Conservation (phyloP, 768 basidiomycete species). For the Hypholoma sublateritium region DNA sequence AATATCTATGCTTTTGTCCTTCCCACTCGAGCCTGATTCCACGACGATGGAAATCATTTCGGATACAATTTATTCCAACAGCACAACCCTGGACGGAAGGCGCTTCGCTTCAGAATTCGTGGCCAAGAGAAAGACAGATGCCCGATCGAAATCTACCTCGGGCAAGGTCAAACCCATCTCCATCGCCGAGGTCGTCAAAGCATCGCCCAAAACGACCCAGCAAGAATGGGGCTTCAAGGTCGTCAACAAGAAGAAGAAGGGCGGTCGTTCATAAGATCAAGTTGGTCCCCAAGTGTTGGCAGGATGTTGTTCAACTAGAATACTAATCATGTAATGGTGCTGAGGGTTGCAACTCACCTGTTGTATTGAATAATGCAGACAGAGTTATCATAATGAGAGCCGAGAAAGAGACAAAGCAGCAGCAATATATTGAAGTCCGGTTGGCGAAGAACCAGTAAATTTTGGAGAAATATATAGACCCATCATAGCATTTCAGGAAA, state of each 20-base stretch:
- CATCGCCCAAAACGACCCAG: constrained; percentile 73
- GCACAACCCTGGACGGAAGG: constrained; percentile 91
- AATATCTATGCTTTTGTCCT: constrained; percentile 90
- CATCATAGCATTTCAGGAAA: constrained; percentile 5
- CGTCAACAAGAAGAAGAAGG: constrained; percentile 88
- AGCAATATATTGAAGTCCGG: background rate
- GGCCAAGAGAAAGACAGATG: constrained; percentile 83
- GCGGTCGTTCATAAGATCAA: constrained; percentile 15
- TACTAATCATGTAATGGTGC: background rate
- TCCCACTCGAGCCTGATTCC: constrained; percentile 86
- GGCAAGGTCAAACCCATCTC: constrained; percentile 57
- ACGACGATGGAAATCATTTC: constrained; percentile 90
- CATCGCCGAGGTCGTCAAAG: constrained; percentile 89
- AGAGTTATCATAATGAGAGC: background rate
- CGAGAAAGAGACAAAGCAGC: too few relatives aligned
- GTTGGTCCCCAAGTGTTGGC: background rate
- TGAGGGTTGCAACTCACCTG: background rate
- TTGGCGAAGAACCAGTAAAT: constrained; percentile 12
- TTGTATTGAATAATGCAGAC: background rate
- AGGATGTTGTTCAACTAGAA: background rate
- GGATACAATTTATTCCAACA: constrained; percentile 92
- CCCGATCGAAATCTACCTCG: constrained; percentile 46
- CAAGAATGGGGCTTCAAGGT: constrained; percentile 91
- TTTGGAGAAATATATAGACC: constrained; percentile 9
- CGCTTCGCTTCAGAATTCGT: constrained; percentile 94